phyloP scores from a whole-genome alignment of 768 basidiomycete species.

The Auricularia cornea region DNA sequence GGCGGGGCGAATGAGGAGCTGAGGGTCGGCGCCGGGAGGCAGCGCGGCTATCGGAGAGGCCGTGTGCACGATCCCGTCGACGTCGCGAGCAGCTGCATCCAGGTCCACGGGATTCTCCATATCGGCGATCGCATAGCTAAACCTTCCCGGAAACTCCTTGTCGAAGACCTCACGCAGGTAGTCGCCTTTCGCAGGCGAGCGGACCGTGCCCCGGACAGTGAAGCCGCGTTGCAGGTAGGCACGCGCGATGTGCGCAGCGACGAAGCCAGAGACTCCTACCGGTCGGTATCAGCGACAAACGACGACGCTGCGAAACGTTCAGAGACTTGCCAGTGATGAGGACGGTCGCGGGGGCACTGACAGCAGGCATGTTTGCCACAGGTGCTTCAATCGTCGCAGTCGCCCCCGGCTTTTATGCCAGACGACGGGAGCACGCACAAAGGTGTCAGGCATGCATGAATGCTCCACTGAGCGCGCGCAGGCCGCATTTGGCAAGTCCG shows the following conservation, averaged over 20 bases:
- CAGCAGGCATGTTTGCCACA: no score
- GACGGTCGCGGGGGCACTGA: no score
- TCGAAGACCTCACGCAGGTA: slow-evolving; percentile 17
- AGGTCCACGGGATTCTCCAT: slow-evolving; percentile 19
- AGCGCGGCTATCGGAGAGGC: neutral
- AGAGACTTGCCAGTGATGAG: no score
- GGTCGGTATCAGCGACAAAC: no score
- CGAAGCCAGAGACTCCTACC: slow-evolving; percentile 11
- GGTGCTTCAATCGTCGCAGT: no score
- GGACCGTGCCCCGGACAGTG: slow-evolving; percentile 29
- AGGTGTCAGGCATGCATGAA: no score
- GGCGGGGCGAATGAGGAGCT: slow-evolving; percentile 26
- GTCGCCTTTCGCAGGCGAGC: slow-evolving; percentile 26
- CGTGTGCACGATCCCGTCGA: neutral
- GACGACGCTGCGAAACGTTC: no score
- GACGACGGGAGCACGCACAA: no score
- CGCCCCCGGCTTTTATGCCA: no score
- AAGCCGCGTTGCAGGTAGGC: slow-evolving; percentile 18
- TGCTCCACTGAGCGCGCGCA: no score
- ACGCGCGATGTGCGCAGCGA: slow-evolving; percentile 13
- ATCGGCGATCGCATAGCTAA: slow-evolving; percentile 29
- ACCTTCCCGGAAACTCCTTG: slow-evolving; percentile 8
- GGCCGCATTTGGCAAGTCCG: no score
- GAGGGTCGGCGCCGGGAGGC: neutral
- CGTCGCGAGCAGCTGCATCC: neutral